Conservation (phyloP, 2,329 filamentous ascomycete species). For the Alternaria postmessia region DNA sequence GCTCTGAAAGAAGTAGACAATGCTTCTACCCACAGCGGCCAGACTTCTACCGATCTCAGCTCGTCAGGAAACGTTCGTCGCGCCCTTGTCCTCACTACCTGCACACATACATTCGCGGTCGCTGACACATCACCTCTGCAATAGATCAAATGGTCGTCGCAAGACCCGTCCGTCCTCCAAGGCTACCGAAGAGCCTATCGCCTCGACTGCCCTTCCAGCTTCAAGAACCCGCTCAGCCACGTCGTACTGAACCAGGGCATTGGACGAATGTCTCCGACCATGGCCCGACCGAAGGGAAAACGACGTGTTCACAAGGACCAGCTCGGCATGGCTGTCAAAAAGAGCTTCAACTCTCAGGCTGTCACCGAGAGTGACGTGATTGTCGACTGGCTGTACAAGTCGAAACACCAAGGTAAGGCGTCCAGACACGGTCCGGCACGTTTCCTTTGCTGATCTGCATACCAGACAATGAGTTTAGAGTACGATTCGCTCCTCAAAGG, state of each 20-base stretch:
- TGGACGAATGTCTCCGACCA: conserved; percentile 77
- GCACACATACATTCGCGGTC: conserved; percentile 1
- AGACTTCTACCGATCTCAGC: conserved; percentile 40
- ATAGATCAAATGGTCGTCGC: conserved; percentile 71
- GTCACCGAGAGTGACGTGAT: conserved; percentile 85
- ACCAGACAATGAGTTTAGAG: conserved; percentile 58
- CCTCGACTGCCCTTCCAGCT: conserved; percentile 74
- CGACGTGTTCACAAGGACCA: conserved; percentile 75
- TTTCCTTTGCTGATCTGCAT: conserved; percentile 13
- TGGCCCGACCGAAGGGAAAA: conserved; percentile 71
- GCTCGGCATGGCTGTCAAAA: conserved; percentile 75
- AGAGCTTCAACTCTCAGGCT: conserved; percentile 83
- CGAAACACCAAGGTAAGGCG: conserved; percentile 64
- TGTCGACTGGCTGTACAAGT: conserved; percentile 78
- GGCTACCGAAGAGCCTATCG: conserved; percentile 78
- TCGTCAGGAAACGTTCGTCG: conserved; percentile 44
- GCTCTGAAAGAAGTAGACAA: conserved; percentile 51
- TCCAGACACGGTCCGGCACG: neutral
- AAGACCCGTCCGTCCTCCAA: conserved; percentile 73
- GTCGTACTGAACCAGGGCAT: conserved; percentile 66
- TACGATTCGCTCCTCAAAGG: conserved; percentile 53
- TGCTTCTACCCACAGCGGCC: conserved; percentile 47
- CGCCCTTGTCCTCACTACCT: conserved; percentile 15
- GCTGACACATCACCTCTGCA: conserved; percentile 21
- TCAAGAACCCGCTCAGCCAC: conserved; percentile 61